phyloP scores from a whole-genome alignment of 495 filamentous ascomycete genomes.

The Chaetomium cochliodes region DNA sequence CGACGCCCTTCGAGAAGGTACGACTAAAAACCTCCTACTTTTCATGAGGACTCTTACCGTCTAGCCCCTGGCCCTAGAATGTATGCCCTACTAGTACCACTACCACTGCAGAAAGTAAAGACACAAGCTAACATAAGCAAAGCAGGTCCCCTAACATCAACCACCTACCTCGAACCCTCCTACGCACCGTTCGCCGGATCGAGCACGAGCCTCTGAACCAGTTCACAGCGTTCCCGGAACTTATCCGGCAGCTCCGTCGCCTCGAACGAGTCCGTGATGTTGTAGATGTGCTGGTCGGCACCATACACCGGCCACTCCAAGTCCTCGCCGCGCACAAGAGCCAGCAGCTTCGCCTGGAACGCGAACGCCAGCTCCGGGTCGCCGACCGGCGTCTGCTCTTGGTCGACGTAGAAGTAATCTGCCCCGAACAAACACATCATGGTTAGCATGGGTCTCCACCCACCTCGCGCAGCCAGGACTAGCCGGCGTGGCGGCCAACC shows the following conservation, averaged over 20 bases:
- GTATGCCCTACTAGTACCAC: no score
- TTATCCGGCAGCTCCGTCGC: background rate
- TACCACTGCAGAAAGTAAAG: no score
- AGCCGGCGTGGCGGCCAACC: no score
- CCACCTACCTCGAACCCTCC: background rate
- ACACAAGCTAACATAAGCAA: no score
- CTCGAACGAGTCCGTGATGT: conserved; percentile 13
- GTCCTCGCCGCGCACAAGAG: conserved; percentile 1
- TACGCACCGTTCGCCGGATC: background rate
- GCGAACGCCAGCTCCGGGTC: background rate
- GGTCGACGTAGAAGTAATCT: conserved; percentile 10
- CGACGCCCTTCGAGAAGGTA: no score
- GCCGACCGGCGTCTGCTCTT: background rate
- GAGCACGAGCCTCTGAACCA: conserved; percentile 36
- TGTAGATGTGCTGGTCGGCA: background rate
- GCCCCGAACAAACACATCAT: background rate
- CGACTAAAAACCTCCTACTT: no score
- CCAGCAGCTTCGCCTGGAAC: conserved; percentile 3
- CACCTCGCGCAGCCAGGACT: no score
- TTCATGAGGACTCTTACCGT: no score
- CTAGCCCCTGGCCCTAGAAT: no score
- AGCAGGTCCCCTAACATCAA: no score
- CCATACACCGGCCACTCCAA: conserved; percentile 13
- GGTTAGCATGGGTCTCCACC: no score
- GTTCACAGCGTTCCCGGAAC: conserved; percentile 39